A percentile compares a stretch with the other conserved stretches of the same genome.
Evolutionary conservation across 2,329 filamentous ascomycete species (phyloP).

Genomic region (Colletotrichum karsti): DNA sequence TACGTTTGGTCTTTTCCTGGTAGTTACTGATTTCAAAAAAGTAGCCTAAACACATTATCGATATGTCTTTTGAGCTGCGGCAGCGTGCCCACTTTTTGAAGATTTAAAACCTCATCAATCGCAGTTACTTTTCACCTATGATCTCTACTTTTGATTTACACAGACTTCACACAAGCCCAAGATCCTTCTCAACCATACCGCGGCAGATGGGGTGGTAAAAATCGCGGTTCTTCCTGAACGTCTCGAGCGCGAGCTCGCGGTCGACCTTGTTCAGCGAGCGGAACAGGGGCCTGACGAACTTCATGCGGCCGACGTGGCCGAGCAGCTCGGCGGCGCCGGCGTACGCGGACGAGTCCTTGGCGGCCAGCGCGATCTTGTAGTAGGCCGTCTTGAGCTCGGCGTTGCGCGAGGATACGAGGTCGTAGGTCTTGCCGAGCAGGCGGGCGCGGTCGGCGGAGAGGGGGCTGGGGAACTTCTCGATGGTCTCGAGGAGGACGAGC

Average conservation of each 20-base stretch:
- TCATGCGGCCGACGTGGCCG: conserved; percentile 90
- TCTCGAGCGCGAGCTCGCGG: conserved; percentile 76
- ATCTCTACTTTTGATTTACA: not conserved
- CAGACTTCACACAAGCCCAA: conserved; percentile 49
- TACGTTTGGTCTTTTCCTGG: no score
- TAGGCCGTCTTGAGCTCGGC: conserved; percentile 87
- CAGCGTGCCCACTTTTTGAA: no score
- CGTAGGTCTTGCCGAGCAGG: conserved; percentile 79
- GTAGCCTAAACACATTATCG: no score
- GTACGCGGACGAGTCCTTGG: conserved; percentile 75
- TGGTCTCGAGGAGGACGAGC: conserved; percentile 86
- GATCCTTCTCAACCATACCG: conserved; percentile 86
- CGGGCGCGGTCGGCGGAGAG: conserved; percentile 73
- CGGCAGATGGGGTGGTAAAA: conserved; percentile 97
- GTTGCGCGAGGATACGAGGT: conserved; percentile 78
- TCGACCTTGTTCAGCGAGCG: conserved; percentile 79
- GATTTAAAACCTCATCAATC: no score
- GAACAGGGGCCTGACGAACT: conserved; percentile 91
- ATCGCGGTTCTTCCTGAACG: conserved; percentile 86
- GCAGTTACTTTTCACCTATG: no score
- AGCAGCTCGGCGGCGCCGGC: conserved; percentile 77
- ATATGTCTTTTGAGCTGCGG: no score
- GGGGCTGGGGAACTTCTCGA: conserved; percentile 73
- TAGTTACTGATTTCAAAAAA: no score
- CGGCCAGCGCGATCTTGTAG: conserved; percentile 80